A percentile compares a stretch with the other conserved stretches of the same genome.
These are phyloP conservation scores for Phytophthora foliorum DNA, from an alignment of 352 stramenopile genomes.

Conservation along the genomic window DNA sequence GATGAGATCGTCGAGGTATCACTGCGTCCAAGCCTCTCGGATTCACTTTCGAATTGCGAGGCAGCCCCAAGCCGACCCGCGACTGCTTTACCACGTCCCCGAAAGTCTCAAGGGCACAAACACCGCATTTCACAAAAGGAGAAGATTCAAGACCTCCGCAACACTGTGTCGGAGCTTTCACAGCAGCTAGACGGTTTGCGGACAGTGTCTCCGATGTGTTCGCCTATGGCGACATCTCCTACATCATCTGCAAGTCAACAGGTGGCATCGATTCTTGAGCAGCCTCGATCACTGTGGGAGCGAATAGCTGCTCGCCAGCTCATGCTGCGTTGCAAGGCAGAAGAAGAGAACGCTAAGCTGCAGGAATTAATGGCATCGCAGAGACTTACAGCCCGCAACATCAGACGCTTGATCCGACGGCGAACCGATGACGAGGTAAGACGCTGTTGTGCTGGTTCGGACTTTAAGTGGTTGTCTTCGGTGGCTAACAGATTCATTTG, in stretches of 20 bases:
- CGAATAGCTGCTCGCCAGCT: constrained; percentile 6
- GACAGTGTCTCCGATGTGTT: not conserved
- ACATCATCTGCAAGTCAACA: not conserved
- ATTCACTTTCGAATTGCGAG: not conserved
- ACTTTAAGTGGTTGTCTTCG: no score
- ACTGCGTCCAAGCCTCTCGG: not conserved
- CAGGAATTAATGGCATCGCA: not conserved
- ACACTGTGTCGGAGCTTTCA: constrained; percentile 5
- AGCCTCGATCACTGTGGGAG: constrained; percentile 8
- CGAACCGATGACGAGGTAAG: constrained; percentile 9
- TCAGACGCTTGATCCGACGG: constrained; percentile 9
- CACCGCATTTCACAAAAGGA: constrained; percentile 10
- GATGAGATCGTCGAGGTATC: not conserved
- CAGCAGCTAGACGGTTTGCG: not conserved
- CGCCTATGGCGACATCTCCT: not conserved
- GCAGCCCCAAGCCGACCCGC: not conserved
- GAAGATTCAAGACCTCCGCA: constrained; percentile 13
- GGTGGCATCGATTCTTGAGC: not conserved
- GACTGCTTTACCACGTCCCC: not conserved
- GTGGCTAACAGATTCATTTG: no score
- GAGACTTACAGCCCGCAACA: not conserved
- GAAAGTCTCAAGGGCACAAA: not conserved
- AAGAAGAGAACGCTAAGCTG: constrained; percentile 16
- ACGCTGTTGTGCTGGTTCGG: no score
- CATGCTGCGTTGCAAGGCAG: not conserved